A percentile compares a stretch with the other conserved stretches of the same genome.
phyloP scores from a whole-genome alignment of 2,329 filamentous ascomycete genomes.

The Exophiala viscosa region DNA sequence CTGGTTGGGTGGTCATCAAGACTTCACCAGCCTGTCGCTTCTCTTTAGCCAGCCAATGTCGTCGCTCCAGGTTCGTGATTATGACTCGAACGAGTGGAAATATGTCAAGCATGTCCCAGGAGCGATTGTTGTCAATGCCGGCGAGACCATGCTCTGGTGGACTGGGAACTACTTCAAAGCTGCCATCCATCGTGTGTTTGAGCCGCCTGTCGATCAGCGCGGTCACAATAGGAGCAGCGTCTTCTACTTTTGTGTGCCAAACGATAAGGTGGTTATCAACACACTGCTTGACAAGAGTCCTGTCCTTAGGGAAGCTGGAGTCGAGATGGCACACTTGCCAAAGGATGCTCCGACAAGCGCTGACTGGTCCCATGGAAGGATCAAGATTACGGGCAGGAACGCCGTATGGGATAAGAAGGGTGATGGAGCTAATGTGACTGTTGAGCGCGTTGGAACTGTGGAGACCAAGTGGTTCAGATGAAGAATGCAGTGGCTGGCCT shows the following conservation, averaged over 20 bases:
- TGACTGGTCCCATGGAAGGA: conserved; percentile 8
- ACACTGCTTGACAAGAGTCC: conserved; percentile 12
- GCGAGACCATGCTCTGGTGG: conserved; percentile 48
- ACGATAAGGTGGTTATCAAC: conserved; percentile 40
- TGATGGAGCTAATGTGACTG: neutral
- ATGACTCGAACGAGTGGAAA: conserved; percentile 48
- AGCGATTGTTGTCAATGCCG: conserved; percentile 52
- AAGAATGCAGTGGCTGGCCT: neutral
- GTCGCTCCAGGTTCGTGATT: conserved; percentile 52
- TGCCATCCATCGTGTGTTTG: conserved; percentile 10
- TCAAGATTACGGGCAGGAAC: conserved; percentile 7
- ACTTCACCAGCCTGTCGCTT: conserved; percentile 55
- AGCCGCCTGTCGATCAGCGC: conserved; percentile 8
- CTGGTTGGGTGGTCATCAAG: conserved; percentile 53
- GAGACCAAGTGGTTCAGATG: conserved; percentile 8
- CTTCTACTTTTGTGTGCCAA: conserved; percentile 32
- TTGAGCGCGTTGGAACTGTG: conserved; percentile 5
- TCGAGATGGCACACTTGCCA: neutral
- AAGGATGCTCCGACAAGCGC: conserved; percentile 8
- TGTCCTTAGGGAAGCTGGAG: neutral
- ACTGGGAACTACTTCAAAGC: conserved; percentile 43
- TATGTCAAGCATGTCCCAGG: conserved; percentile 50
- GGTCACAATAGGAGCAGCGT: conserved; percentile 11
- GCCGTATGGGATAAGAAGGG: conserved; percentile 1
- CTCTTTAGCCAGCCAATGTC: conserved; percentile 59